A percentile compares a stretch with the other conserved stretches of the same genome.
phyloP scores from a whole-genome alignment of 208 protist species.

The Herpetomonas samuelpessoai region DNA sequence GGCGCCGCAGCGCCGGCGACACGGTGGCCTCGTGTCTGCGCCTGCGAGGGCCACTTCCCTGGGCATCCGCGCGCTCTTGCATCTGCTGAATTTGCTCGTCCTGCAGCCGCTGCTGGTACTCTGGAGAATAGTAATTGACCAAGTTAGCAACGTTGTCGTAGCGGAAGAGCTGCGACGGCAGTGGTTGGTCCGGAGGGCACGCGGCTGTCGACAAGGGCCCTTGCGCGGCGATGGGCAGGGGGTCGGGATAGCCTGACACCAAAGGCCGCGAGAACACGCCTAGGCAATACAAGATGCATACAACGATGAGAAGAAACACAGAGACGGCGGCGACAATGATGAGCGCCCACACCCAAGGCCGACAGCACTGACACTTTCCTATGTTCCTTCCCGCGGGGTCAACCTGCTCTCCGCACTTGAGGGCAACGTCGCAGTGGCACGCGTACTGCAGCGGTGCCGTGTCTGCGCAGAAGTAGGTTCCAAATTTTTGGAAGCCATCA shows the following conservation, averaged over 20 bases:
- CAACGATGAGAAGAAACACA: too few species aligned
- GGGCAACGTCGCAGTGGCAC: not conserved
- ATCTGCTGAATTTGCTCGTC: too few species aligned
- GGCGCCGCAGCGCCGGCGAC: too few species aligned
- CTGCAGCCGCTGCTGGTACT: not conserved
- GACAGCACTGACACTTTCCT: not conserved
- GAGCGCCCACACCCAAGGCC: not conserved
- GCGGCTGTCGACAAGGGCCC: not conserved
- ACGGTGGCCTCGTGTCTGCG: too few species aligned
- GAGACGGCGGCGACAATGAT: too few species aligned
- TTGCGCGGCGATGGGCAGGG: too few species aligned
- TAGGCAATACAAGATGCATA: too few species aligned
- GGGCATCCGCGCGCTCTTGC: too few species aligned
- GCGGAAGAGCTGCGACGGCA: not conserved
- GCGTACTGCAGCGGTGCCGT: slow-evolving; percentile 3
- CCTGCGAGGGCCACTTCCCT: too few species aligned
- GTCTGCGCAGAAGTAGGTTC: slow-evolving; percentile 24
- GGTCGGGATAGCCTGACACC: too few species aligned
- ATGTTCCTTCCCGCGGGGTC: not conserved
- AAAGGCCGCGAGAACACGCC: too few species aligned
- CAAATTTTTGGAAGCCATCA: not conserved
- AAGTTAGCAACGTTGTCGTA: not conserved
- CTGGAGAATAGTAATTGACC: not conserved
- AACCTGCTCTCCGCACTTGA: slow-evolving; percentile 1
- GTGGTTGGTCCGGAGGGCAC: not conserved